Conservation (phyloP, 805 yeast species). For the Ogataea wickerhamii region DNA sequence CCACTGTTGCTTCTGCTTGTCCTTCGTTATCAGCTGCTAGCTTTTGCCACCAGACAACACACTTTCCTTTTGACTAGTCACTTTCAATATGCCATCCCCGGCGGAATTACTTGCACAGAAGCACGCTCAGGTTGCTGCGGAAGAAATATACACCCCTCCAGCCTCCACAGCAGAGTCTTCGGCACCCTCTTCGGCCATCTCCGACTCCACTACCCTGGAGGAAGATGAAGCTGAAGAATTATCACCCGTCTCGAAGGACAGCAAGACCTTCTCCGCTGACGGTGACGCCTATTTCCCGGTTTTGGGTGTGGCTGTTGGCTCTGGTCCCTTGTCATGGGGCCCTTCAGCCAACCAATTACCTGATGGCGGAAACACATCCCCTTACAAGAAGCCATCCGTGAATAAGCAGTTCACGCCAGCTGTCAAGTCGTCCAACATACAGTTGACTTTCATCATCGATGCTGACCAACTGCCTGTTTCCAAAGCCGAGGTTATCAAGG, state of each 20-base stretch:
- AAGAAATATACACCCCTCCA: constrained; percentile 14
- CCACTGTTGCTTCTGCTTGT: no score
- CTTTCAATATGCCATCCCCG: constrained; percentile 33
- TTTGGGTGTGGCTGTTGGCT: constrained; percentile 47
- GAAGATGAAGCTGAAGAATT: constrained; percentile 12
- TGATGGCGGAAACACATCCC: constrained; percentile 21
- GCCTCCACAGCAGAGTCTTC: constrained; percentile 17
- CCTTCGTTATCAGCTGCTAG: no score
- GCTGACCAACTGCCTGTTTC: constrained; percentile 61
- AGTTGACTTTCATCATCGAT: constrained; percentile 76
- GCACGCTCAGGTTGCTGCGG: constrained; percentile 28
- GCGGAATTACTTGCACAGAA: constrained; percentile 38
- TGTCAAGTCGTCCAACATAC: constrained; percentile 57
- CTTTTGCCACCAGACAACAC: not conserved
- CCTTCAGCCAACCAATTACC: constrained; percentile 29
- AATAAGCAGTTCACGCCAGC: constrained; percentile 32
- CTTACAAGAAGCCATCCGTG: constrained; percentile 7
- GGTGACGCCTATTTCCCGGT: constrained; percentile 62
- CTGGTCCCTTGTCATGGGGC: constrained; percentile 40
- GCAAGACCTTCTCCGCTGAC: constrained; percentile 43
- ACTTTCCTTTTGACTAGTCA: no score
- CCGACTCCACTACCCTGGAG: constrained; percentile 16
- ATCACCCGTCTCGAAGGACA: constrained; percentile 37
- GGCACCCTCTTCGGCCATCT: constrained; percentile 15
- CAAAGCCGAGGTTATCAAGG: constrained; percentile 65